phyloP scores from a whole-genome alignment of 768 basidiomycete genomes.

The Macrolepiota fuliginosa region DNA sequence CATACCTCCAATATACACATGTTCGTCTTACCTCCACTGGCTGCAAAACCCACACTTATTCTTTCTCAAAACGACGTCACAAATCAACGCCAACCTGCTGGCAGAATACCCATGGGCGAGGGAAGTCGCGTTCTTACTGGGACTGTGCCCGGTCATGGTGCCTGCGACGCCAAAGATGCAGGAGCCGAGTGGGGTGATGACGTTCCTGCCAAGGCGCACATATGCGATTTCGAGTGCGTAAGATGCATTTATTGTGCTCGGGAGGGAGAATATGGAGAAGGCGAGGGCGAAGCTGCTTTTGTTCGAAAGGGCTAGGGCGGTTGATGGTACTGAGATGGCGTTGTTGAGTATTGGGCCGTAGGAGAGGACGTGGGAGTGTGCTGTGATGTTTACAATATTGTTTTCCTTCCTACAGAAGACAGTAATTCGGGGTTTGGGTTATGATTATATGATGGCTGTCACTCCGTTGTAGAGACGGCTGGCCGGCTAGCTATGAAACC shows the following conservation, averaged over 20 bases:
- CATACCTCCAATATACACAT: constrained; percentile 96
- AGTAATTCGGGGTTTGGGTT: no score
- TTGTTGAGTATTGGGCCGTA: constrained; percentile 86
- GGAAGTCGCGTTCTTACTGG: constrained; percentile 79
- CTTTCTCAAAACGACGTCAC: constrained; percentile 63
- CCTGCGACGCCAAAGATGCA: constrained; percentile 79
- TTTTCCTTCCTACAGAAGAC: no score
- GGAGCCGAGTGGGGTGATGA: constrained; percentile 90
- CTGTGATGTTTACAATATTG: no score
- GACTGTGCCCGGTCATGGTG: constrained; percentile 90
- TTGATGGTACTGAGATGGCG: constrained; percentile 83
- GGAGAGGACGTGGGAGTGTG: constrained; percentile 80
- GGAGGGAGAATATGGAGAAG: constrained; percentile 71
- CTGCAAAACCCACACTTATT: constrained; percentile 87
- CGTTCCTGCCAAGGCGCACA: constrained; percentile 80
- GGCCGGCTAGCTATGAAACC: no score
- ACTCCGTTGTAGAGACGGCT: no score
- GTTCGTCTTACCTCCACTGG: constrained; percentile 86
- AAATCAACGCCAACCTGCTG: constrained; percentile 67
- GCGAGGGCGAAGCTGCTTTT: constrained; percentile 86
- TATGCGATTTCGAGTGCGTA: constrained; percentile 91
- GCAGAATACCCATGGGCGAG: constrained; percentile 66
- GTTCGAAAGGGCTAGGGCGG: constrained; percentile 86
- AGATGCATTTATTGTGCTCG: constrained; percentile 86
- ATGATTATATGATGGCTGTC: no score